These are phyloP conservation scores for Sicyos edulis DNA, from an alignment of 306 rosid species.

Conservation along the genomic window DNA sequence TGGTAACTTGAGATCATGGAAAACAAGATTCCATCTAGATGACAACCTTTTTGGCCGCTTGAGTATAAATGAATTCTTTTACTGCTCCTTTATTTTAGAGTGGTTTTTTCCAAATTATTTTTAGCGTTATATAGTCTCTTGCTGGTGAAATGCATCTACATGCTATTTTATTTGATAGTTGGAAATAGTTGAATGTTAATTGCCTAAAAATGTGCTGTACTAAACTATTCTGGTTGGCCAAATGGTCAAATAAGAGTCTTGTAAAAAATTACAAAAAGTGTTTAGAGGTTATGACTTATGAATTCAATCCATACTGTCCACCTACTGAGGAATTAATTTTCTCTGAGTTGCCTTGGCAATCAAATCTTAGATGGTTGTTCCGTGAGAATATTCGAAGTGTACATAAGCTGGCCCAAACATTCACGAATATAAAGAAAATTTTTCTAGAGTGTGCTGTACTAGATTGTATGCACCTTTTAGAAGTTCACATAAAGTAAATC, in stretches of 20 bases:
- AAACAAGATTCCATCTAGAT: background rate
- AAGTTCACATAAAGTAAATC: background rate
- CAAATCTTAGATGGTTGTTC: too few relatives aligned
- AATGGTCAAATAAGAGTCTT: too few relatives aligned
- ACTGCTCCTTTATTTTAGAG: background rate
- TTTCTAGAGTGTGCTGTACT: background rate
- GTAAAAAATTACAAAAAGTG: too few relatives aligned
- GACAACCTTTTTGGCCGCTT: background rate
- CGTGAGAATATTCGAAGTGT: too few relatives aligned
- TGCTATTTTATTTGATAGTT: conserved; percentile 5
- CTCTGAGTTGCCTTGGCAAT: too few relatives aligned
- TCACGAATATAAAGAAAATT: too few relatives aligned
- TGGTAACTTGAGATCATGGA: conserved; percentile 1
- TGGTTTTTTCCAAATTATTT: background rate
- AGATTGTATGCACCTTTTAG: background rate
- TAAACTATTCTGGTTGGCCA: background rate
- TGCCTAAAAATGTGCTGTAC: background rate
- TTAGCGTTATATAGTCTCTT: background rate
- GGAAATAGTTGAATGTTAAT: background rate
- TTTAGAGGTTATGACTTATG: too few relatives aligned
- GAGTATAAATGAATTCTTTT: background rate
- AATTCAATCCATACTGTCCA: too few relatives aligned
- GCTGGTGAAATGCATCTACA: background rate
- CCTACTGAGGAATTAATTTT: too few relatives aligned
- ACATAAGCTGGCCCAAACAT: too few relatives aligned